Percentiles rank a stretch among this genome's conserved stretches.
These are phyloP conservation scores for Brassica cretica DNA, from an alignment of 345 rosid genomes.

Conservation along the genomic window DNA sequence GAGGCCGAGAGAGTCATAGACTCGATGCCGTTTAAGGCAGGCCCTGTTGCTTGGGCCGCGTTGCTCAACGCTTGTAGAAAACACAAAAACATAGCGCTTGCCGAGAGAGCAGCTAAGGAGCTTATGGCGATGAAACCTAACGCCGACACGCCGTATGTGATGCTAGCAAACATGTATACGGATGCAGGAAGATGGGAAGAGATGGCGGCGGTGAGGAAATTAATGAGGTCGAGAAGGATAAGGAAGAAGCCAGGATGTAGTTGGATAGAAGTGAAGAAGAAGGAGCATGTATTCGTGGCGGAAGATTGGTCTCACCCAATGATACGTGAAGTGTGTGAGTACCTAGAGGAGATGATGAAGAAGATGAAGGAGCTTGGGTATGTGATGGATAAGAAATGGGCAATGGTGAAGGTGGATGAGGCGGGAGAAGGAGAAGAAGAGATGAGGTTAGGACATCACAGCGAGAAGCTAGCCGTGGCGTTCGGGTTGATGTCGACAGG, in stretches of 20 bases:
- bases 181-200: conserved; percentile 74
- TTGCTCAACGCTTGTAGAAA: conserved; percentile 80
- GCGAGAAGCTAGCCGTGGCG: conserved; percentile 71
- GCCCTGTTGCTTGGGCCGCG: conserved; percentile 72
- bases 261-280: conserved; percentile 77
- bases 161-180: conserved; percentile 79
- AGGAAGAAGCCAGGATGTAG: conserved; percentile 91
- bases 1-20: conserved; percentile 79
- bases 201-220: conserved; percentile 59
- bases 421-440: conserved; percentile 58
- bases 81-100: conserved; percentile 67
- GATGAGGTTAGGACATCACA: conserved; percentile 63
- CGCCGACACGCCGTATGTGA: conserved; percentile 77
- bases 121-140: conserved; percentile 65
- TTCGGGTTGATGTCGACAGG: conserved; percentile 52
- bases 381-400: conserved; percentile 73
- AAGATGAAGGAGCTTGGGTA: conserved; percentile 74
- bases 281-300: conserved; percentile 71
- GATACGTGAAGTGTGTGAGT: conserved; percentile 59
- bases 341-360: conserved; percentile 60
- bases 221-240: conserved; percentile 73
- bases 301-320: conserved; percentile 84
- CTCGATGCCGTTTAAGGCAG: conserved; percentile 70
- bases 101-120: conserved; percentile 66
- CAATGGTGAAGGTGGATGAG: conserved; percentile 63